phyloP scores from a whole-genome alignment of 1,284 basidiomycete species.

The Ceratobasidium sp. region DNA sequence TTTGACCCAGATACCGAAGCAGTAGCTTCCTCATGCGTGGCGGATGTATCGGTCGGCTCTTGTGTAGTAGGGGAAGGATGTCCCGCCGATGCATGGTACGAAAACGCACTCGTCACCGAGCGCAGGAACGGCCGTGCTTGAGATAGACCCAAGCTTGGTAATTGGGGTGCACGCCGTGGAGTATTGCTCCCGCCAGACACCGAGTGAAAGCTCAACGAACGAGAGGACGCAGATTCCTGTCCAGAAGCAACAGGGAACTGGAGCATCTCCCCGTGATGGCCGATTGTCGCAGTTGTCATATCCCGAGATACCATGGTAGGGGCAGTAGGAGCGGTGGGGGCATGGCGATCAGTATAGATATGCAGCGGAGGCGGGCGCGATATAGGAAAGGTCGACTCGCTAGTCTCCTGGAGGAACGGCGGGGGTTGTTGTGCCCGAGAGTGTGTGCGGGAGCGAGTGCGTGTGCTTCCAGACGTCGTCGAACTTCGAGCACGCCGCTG shows the following conservation, averaged over 20 bases:
- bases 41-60: slow-evolving; percentile 7
- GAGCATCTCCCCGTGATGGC: slow-evolving; percentile 15
- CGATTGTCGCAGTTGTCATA: slow-evolving; percentile 28
- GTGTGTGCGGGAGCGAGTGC: slow-evolving; percentile 34
- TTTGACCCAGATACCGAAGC: slow-evolving; percentile 26
- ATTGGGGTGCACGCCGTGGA: slow-evolving; percentile 26
- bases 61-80: slow-evolving; percentile 17
- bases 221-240: slow-evolving; percentile 28
- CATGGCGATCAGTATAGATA: slow-evolving; percentile 22
- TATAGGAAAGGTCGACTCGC: slow-evolving; percentile 27
- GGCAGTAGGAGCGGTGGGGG: not conserved
- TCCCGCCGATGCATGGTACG: slow-evolving; percentile 34
- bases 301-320: slow-evolving; percentile 12
- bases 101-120: slow-evolving; percentile 34
- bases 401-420: not conserved
- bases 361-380: slow-evolving; percentile 13
- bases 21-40: slow-evolving; percentile 3
- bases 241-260: slow-evolving; percentile 26
- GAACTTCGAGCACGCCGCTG: slow-evolving; percentile 40
- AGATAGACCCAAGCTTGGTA: slow-evolving; percentile 41
- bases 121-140: slow-evolving; percentile 43
- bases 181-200: not conserved
- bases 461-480: slow-evolving; percentile 13
- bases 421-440: slow-evolving; percentile 23
- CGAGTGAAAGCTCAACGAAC: slow-evolving; percentile 35